Conservation (phyloP, 305 asterid genomes). For the Solanum chacoense region DNA sequence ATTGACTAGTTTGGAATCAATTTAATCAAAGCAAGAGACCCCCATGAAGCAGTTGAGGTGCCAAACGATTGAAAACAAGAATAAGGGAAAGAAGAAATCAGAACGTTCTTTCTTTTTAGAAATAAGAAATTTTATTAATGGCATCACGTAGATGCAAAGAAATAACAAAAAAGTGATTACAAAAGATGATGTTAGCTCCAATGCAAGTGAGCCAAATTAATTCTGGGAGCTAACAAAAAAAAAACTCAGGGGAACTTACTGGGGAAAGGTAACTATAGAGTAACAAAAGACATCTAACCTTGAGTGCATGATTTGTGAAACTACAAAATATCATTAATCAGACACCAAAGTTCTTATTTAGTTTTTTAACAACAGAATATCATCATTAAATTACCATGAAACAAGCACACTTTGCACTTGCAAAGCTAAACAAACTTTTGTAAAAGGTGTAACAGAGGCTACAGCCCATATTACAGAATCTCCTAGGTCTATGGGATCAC, state of each 20-base stretch:
- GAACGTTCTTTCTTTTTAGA: not conserved
- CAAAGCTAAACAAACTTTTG: not conserved
- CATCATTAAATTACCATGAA: not conserved
- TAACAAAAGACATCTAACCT: not conserved
- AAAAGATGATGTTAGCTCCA: not conserved
- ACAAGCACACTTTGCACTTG: not conserved
- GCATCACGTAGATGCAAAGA: not conserved
- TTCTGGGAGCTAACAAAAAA: not conserved
- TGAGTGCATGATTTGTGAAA: not conserved
- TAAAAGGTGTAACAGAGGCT: not conserved
- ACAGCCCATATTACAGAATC: not conserved
- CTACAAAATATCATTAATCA: not conserved
- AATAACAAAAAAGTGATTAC: not conserved
- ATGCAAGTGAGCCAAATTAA: not conserved
- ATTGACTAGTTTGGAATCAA: not conserved
- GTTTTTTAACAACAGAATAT: not conserved
- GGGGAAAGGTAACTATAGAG: not conserved
- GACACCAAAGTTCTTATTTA: not conserved
- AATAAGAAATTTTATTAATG: not conserved
- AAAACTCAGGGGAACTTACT: not conserved
- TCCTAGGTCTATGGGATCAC: not conserved
- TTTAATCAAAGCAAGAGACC: not conserved
- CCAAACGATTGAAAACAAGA: not conserved
- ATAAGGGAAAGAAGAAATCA: not conserved
- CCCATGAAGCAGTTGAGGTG: not conserved